Conservation (phyloP, 768 basidiomycete genomes). For the Mycena venus region DNA sequence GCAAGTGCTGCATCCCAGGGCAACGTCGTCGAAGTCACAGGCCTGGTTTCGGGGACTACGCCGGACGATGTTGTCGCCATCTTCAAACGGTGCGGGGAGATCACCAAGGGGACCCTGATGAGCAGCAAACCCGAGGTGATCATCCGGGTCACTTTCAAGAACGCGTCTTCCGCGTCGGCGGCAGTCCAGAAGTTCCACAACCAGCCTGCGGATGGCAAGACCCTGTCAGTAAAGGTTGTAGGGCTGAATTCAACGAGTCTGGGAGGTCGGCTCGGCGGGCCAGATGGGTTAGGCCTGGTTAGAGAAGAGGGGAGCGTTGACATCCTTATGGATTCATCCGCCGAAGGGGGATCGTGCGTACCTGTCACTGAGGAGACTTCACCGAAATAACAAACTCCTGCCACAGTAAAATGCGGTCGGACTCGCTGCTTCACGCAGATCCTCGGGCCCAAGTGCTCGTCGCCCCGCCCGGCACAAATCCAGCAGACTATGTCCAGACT, state of each 20-base stretch:
- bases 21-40: conserved; percentile 82
- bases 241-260: conserved; percentile 67
- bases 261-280: conserved; percentile 68
- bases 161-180: conserved; percentile 68
- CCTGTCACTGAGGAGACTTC: neutral
- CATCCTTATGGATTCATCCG: conserved; percentile 68
- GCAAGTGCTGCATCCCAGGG: conserved; percentile 64
- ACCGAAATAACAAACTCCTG: neutral
- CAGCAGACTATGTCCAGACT: conserved; percentile 61
- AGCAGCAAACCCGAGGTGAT: conserved; percentile 56
- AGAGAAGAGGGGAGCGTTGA: conserved; percentile 68
- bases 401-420: conserved; percentile 88
- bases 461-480: conserved; percentile 76
- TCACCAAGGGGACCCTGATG: conserved; percentile 62
- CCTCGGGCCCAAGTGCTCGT: conserved; percentile 79
- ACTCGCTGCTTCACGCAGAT: conserved; percentile 72
- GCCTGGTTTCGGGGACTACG: conserved; percentile 82
- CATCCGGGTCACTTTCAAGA: conserved; percentile 83
- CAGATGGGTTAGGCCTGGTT: conserved; percentile 65
- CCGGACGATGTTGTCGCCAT: conserved; percentile 89
- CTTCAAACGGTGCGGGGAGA: conserved; percentile 83
- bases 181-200: conserved; percentile 84
- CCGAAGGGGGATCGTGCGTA: conserved; percentile 70
- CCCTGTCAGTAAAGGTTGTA: conserved; percentile 74
- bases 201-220: conserved; percentile 86